Evolutionary conservation across 2,329 filamentous ascomycete species (phyloP).

Genomic region (Colletotrichum tamarilloi): DNA sequence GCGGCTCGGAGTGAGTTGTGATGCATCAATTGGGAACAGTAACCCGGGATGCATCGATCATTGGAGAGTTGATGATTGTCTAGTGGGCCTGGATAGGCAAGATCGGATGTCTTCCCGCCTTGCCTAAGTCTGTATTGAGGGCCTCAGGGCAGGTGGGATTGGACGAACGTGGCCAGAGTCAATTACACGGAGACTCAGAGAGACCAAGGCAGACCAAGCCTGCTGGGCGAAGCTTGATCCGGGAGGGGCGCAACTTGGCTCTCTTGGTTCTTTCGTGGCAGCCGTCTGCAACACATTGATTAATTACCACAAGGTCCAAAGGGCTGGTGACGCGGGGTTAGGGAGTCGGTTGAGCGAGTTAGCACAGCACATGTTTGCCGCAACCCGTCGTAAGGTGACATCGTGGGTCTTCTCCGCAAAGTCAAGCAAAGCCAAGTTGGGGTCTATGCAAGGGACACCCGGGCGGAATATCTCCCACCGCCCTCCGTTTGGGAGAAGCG

Average conservation of each 20-base stretch:
- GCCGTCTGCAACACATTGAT: slow-evolving; percentile 2
- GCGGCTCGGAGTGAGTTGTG: background rate
- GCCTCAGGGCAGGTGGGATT: background rate
- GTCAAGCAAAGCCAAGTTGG: slow-evolving; percentile 9
- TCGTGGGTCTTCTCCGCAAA: slow-evolving; percentile 18
- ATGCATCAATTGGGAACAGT: slow-evolving; percentile 23
- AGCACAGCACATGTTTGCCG: background rate
- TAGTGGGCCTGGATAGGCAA: background rate
- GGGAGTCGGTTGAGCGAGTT: slow-evolving; percentile 3
- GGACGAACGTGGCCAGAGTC: slow-evolving; percentile 19
- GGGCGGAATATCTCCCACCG: slow-evolving; percentile 17
- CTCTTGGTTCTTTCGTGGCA: background rate
- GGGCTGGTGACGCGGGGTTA: background rate
- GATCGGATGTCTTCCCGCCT: slow-evolving; percentile 22
- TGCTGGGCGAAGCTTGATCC: slow-evolving; percentile 14
- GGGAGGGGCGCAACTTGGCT: background rate
- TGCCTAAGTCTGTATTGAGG: background rate
- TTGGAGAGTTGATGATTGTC: background rate
- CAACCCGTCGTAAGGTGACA: slow-evolving; percentile 9
- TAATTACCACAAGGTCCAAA: background rate
- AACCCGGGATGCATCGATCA: background rate
- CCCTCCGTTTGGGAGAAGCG: background rate
- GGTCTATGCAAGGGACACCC: background rate
- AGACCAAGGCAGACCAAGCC: background rate
- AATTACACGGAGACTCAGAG: background rate